Base-by-base conservation (phyloP, 495 filamentous ascomycete species). In the Talaromyces trachyspermus region DNA sequence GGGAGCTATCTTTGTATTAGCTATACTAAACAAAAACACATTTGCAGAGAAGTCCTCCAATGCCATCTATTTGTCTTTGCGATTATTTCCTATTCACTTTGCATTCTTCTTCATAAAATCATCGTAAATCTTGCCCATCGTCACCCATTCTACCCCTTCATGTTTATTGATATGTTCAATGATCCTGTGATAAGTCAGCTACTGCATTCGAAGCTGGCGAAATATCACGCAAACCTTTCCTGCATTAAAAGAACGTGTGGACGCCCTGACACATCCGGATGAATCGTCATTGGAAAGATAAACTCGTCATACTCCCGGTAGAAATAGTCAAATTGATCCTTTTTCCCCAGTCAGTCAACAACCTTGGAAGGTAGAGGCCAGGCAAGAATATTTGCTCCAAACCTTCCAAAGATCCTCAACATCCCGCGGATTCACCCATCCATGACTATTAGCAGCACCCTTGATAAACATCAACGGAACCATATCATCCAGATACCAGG, bases 101-200 rank as follows among this genome's bases (percentile, higher is more conserved):
- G 70, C 64, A 46, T 84, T 86, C 61, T 80, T 86, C 44, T 65
- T 75, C 66, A 80, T 82, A 59, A 84, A 84, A 37, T 84, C 78
- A 55, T 82, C 80, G 8, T 70, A 75, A 63, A 86, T 84, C 54
- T 83, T 71, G 46, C 77, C 82, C 58, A 87, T 80, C 3, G 80
- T 85, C 53, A 85, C 74, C 81, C 81, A 87, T 55, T 87, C 80
- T 1, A 86, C 79, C 3, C 84, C 83, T 52, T 85, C 81, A 43
- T 86, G 83, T 43, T 73, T 74, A 47, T 85, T 85, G 54, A 87
- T 82, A 49, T 84, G 73, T 49, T 86, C 81, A 49, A 88, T 86
- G 48, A 85, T 71, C 37, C 71, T 76, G 26, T n/a, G 43, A 35
- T 10, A 32, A 11, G 27, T 30, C 27, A 30, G 27, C 27, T 30